These are phyloP conservation scores for Metschnikowia sp. DNA, from an alignment of 805 yeast genomes.

Conservation along the genomic window DNA sequence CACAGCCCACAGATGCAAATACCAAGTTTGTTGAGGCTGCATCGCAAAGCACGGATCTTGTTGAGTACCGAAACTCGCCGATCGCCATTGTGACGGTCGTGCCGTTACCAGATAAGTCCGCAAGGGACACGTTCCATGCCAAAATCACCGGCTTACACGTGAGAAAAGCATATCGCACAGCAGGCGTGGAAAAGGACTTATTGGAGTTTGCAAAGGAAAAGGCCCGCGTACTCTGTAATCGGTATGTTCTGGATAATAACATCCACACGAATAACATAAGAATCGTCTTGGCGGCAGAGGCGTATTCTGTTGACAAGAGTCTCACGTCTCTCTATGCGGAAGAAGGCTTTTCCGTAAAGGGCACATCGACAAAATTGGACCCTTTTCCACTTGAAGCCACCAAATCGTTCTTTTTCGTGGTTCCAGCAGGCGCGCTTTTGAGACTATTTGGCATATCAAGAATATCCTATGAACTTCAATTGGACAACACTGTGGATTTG, in stretches of 20 bases:
- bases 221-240: slow-evolving; percentile 38
- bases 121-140: slow-evolving; percentile 42
- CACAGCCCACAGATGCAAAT: slow-evolving; percentile 19
- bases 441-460: slow-evolving; percentile 25
- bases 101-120: slow-evolving; percentile 36
- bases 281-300: slow-evolving; percentile 44
- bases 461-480: slow-evolving; percentile 25
- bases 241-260: slow-evolving; percentile 20
- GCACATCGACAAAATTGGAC: slow-evolving; percentile 25
- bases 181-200: slow-evolving; percentile 63
- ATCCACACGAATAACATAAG: slow-evolving; percentile 25
- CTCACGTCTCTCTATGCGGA: slow-evolving; percentile 35
- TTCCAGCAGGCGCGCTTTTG: slow-evolving; percentile 14
- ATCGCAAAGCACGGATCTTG: slow-evolving; percentile 47
- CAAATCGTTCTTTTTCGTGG: slow-evolving; percentile 6
- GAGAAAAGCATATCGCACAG: slow-evolving; percentile 62
- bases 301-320: slow-evolving; percentile 49
- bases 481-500: slow-evolving; percentile 8
- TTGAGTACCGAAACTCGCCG: slow-evolving; percentile 67
- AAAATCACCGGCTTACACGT: slow-evolving; percentile 58
- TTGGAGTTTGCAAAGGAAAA: slow-evolving; percentile 57
- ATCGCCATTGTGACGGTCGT: slow-evolving; percentile 58
- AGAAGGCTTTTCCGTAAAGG: slow-evolving; percentile 43
- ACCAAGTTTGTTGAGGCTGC: slow-evolving; percentile 32
- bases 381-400: slow-evolving; percentile 22